phyloP scores from a whole-genome alignment of 2,329 filamentous ascomycete species.

The Curvularia spicifera region DNA sequence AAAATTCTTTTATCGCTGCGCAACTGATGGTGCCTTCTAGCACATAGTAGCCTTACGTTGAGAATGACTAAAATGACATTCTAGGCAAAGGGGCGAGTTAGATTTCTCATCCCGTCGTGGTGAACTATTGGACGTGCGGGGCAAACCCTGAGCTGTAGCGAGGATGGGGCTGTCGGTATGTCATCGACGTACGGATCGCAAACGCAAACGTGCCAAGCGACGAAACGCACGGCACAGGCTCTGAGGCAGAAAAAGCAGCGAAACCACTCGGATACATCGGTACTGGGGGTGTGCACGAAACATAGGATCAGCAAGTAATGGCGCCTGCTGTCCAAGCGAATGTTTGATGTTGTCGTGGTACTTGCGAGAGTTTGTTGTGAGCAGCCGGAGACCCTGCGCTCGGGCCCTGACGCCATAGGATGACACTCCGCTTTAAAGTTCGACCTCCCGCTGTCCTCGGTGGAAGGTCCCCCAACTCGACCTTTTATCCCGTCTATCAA shows the following conservation, averaged over 20 bases:
- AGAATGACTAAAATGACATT: not conserved
- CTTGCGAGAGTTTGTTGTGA: not conserved
- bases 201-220: not conserved
- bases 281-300: not conserved
- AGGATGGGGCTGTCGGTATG: slow-evolving; percentile 1
- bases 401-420: slow-evolving; percentile 9
- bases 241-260: not conserved
- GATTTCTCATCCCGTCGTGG: not conserved
- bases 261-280: not conserved
- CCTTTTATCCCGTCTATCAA: not conserved
- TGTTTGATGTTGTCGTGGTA: not conserved
- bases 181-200: slow-evolving; percentile 3
- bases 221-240: not conserved
- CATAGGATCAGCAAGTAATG: not conserved
- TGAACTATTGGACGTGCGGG: not conserved
- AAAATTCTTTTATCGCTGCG: not conserved
- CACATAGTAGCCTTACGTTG: not conserved
- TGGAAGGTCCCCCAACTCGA: slow-evolving; percentile 4
- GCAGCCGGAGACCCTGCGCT: not conserved
- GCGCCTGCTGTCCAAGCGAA: not conserved
- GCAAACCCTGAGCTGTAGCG: not conserved
- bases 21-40: not conserved
- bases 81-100: not conserved
- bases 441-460: slow-evolving; percentile 1
- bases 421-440: slow-evolving; percentile 6